Conservation (phyloP, 371 early-diverging fungal species). For the Apophysomyces variabilis region DNA sequence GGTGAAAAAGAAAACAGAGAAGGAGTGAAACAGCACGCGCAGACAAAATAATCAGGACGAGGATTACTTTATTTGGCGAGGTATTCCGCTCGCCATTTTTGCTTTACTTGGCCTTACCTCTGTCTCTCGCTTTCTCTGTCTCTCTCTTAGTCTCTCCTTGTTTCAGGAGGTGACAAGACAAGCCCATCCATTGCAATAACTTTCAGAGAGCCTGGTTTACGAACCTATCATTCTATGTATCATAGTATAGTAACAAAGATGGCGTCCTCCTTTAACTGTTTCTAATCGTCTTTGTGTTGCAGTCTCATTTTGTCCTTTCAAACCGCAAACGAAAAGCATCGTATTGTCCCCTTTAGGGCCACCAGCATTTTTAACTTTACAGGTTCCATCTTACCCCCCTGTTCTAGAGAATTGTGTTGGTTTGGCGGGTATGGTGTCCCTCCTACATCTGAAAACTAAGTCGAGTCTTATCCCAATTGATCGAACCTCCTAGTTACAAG, state of each 20-base stretch:
- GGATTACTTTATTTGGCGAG: conserved; percentile 2
- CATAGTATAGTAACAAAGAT: neutral
- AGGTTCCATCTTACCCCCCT: neutral
- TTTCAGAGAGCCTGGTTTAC: neutral
- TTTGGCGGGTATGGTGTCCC: neutral
- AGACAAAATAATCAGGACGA: conserved; percentile 8
- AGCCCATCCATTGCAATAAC: neutral
- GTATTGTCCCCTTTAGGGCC: conserved; percentile 4
- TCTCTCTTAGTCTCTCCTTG: neutral
- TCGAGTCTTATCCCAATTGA: neutral
- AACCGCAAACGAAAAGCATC: neutral
- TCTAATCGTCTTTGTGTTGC: neutral
- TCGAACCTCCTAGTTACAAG: too few relatives aligned
- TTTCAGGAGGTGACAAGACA: neutral
- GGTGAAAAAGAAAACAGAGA: neutral
- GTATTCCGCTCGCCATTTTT: neutral
- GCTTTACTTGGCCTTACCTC: neutral
- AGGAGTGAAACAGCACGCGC: conserved; percentile 6
- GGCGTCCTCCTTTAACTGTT: neutral
- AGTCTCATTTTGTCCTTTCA: neutral
- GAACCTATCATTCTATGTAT: neutral
- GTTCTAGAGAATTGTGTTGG: neutral
- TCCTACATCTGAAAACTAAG: neutral
- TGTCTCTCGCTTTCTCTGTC: neutral
- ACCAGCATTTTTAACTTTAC: conserved; percentile 8